phyloP scores from a whole-genome alignment of 345 rosid species.

The Aurinia saxatilis region DNA sequence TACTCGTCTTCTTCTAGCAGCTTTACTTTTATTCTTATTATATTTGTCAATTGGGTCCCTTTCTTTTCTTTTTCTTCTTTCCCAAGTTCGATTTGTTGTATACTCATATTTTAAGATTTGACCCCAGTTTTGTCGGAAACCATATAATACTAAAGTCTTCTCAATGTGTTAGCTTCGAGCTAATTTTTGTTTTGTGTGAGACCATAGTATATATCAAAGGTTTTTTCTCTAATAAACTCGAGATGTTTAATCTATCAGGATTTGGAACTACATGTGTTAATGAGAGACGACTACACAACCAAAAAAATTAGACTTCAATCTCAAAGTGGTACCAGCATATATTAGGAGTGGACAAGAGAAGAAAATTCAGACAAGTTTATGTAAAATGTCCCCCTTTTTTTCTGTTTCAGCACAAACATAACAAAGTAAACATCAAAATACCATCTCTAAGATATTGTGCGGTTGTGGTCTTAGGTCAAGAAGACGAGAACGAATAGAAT shows the following conservation, averaged over 20 bases:
- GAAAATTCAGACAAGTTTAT: neutral
- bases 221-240: too few relatives aligned
- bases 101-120: neutral
- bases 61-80: slow-evolving; percentile 6
- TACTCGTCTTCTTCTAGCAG: neutral
- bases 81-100: neutral
- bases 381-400: slow-evolving; percentile 3
- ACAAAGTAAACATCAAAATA: too few relatives aligned
- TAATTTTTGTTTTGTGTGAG: too few relatives aligned
- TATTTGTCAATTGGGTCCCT: neutral
- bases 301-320: neutral
- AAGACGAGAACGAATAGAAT: slow-evolving; percentile 84
- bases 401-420: slow-evolving; percentile 14
- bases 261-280: neutral
- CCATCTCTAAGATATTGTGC: neutral
- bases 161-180: too few relatives aligned
- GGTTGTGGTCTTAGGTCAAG: slow-evolving; percentile 35
- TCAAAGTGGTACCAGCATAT: neutral
- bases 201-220: too few relatives aligned
- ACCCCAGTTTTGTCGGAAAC: slow-evolving; percentile 1
- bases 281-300: neutral
- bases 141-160: too few relatives aligned
- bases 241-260: too few relatives aligned
- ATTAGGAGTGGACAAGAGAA: neutral
- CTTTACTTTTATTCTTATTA: neutral